Conservation (phyloP, 805 yeast genomes). For the Yarrowia divulgata region DNA sequence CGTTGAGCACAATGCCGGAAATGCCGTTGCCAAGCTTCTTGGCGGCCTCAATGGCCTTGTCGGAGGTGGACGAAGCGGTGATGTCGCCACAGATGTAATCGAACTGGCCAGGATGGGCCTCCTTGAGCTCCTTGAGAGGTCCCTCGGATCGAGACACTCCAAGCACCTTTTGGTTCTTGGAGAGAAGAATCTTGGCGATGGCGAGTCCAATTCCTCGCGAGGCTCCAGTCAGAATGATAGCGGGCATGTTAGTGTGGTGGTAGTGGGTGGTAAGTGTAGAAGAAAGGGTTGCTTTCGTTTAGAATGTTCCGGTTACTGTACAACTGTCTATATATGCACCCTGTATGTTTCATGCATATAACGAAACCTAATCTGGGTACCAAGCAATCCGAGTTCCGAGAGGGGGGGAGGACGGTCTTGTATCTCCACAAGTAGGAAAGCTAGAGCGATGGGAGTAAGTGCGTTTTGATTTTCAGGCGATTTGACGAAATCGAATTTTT, state of each 20-base stretch:
- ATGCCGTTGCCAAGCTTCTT: slow-evolving; percentile 58
- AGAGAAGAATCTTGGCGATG: slow-evolving; percentile 62
- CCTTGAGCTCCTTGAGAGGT: slow-evolving; percentile 55
- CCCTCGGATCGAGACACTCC: slow-evolving; percentile 75
- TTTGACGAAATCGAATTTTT: no score
- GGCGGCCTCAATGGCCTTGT: slow-evolving; percentile 55
- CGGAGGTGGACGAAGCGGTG: slow-evolving; percentile 51
- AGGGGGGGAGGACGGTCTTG: neutral
- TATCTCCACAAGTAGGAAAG: neutral
- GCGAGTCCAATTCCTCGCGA: slow-evolving; percentile 80
- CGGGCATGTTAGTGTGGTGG: slow-evolving; percentile 41
- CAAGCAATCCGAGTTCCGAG: slow-evolving; percentile 18
- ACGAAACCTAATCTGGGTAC: neutral
- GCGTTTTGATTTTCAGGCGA: no score
- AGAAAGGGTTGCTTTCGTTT: neutral
- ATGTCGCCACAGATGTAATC: slow-evolving; percentile 61
- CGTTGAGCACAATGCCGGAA: slow-evolving; percentile 67
- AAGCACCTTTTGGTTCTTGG: slow-evolving; percentile 57
- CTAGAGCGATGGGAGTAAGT: neutral
- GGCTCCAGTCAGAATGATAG: slow-evolving; percentile 51
- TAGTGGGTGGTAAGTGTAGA: neutral
- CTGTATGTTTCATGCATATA: neutral
- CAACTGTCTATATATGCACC: no score
- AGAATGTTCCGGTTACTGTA: no score
- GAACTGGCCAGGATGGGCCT: slow-evolving; percentile 49